Conservation (phyloP, 345 rosid species). For the Clarkia xantiana region DNA sequence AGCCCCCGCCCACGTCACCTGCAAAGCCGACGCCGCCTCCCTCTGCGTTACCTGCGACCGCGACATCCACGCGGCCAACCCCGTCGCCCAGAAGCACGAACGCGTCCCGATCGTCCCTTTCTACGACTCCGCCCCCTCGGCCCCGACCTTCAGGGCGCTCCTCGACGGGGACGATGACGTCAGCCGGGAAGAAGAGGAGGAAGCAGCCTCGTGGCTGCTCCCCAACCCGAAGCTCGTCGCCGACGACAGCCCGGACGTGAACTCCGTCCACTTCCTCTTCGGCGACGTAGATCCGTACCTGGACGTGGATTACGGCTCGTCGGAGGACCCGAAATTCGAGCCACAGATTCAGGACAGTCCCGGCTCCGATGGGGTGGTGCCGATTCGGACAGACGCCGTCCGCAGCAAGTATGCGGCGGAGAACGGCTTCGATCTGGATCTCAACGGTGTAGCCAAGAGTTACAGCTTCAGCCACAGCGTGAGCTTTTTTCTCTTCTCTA, state of each 20-base stretch:
- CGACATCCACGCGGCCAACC: constrained; percentile 95
- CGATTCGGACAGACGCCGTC: constrained; percentile 32
- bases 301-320: constrained; percentile 49
- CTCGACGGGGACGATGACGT: constrained; percentile 31
- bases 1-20: constrained; percentile 91
- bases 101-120: constrained; percentile 73
- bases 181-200: constrained; percentile 74
- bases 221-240: constrained; percentile 49
- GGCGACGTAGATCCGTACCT: constrained; percentile 62
- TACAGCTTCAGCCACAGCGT: constrained; percentile 59
- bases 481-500: constrained; percentile 16
- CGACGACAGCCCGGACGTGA: constrained; percentile 39
- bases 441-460: constrained; percentile 31
- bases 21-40: constrained; percentile 99
- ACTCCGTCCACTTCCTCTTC: constrained; percentile 56
- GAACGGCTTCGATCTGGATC: constrained; percentile 47
- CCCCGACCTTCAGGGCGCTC: constrained; percentile 10
- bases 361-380: constrained; percentile 82
- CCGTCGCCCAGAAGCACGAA: constrained; percentile 81
- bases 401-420: constrained; percentile 25
- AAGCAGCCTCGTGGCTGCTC: constrained; percentile 76
- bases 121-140: constrained; percentile 40
- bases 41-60: constrained; percentile 91
- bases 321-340: constrained; percentile 50
- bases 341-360: constrained; percentile 61